Percentiles rank a stretch among this genome's conserved stretches.
Evolutionary conservation across 352 stramenopile species (phyloP).

Genomic region (Thraustochytrium striatum): DNA sequence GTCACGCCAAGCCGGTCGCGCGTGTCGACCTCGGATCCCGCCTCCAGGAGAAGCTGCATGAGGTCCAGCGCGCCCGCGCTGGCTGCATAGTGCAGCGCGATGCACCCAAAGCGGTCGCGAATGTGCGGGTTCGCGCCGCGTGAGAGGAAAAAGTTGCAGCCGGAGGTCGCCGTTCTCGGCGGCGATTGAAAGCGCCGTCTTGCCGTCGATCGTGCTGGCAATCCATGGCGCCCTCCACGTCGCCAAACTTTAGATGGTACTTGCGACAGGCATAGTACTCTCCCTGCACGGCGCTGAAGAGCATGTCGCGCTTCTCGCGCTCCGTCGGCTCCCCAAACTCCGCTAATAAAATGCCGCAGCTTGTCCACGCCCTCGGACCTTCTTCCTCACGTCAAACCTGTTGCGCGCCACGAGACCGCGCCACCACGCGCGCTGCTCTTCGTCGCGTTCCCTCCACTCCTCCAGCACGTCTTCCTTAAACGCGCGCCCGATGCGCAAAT

Average conservation of each 20-base stretch:
- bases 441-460: constrained; percentile 24
- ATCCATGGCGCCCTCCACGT: constrained; percentile 5
- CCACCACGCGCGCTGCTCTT: not conserved
- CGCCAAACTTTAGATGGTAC: constrained; percentile 31
- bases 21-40: constrained; percentile 10
- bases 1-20: constrained; percentile 21
- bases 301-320: constrained; percentile 5
- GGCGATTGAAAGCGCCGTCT: constrained; percentile 31
- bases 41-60: constrained; percentile 15
- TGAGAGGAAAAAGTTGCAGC: not conserved
- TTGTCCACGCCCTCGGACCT: not conserved
- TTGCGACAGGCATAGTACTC: constrained; percentile 9
- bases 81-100: constrained; percentile 38
- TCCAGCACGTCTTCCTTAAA: constrained; percentile 31
- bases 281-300: constrained; percentile 1
- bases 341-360: not conserved
- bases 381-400: constrained; percentile 30
- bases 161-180: constrained; percentile 15
- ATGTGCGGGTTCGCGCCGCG: not conserved
- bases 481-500: not conserved
- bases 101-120: not conserved
- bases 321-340: constrained; percentile 27
- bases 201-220: constrained; percentile 45
- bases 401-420: not conserved
- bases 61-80: not conserved